Percentiles rank a stretch among this genome's conserved stretches.
Evolutionary conservation across 345 rosid species (phyloP).

Genomic region (Salix exigua): DNA sequence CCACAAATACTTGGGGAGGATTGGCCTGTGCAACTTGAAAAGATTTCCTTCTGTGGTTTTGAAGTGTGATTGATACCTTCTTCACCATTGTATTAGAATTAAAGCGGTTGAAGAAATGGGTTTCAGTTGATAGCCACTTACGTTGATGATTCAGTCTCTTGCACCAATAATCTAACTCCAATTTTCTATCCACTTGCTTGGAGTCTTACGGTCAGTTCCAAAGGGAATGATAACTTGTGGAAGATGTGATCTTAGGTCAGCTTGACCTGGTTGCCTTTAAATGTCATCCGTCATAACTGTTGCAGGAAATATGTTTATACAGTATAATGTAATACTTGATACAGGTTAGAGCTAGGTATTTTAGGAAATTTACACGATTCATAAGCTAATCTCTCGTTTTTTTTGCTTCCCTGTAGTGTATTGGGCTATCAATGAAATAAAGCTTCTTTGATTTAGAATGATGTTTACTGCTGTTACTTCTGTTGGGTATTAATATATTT

Average conservation of each 20-base stretch:
- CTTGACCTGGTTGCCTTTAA: conserved; percentile 16
- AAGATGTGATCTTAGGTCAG: conserved; percentile 16
- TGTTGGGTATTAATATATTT: not conserved
- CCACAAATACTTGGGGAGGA: conserved; percentile 67
- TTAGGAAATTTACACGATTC: conserved; percentile 20
- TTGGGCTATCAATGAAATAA: conserved; percentile 17
- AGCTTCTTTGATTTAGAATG: not conserved
- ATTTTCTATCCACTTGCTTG: conserved; percentile 16
- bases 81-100: conserved; percentile 6
- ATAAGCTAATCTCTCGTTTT: conserved; percentile 10
- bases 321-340: conserved; percentile 22
- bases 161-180: conserved; percentile 25
- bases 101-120: conserved; percentile 11
- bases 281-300: conserved; percentile 4
- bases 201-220: conserved; percentile 2
- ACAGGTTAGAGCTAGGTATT: conserved; percentile 11
- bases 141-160: conserved; percentile 7
- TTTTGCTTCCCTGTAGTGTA: conserved; percentile 8
- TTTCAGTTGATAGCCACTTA: not conserved
- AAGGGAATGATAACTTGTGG: conserved; percentile 21
- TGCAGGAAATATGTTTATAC: conserved; percentile 21
- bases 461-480: not conserved
- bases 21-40: conserved; percentile 70
- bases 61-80: conserved; percentile 30
- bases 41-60: conserved; percentile 42